A percentile compares a stretch with the other conserved stretches of the same genome.
Evolutionary conservation across 2,329 filamentous ascomycete species (phyloP).

Genomic region (Sclerotinia nivalis): DNA sequence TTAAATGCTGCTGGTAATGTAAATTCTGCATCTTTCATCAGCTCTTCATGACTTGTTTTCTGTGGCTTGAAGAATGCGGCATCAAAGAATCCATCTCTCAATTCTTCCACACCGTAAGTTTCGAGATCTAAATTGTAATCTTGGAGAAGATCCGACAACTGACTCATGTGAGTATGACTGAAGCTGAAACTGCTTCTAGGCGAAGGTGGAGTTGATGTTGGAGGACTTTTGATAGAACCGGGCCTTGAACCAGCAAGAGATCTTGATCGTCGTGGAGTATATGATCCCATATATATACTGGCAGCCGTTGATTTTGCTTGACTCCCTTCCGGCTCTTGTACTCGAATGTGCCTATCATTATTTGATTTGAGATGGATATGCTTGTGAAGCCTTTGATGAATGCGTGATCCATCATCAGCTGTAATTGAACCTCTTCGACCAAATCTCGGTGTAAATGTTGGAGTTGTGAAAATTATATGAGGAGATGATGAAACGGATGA

Average conservation of each 20-base stretch:
- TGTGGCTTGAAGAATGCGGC: conserved; percentile 47
- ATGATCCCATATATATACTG: conserved; percentile 43
- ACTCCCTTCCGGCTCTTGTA: conserved; percentile 32
- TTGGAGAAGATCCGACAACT: conserved; percentile 40
- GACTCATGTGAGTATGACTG: conserved; percentile 34
- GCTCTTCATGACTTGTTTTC: conserved; percentile 43
- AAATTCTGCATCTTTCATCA: conserved; percentile 46
- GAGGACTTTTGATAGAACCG: conserved; percentile 27
- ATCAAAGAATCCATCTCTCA: conserved; percentile 49
- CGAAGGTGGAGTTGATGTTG: conserved; percentile 34
- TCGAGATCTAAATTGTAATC: conserved; percentile 44
- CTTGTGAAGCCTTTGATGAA: conserved; percentile 29
- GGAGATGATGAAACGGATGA: conserved; percentile 23
- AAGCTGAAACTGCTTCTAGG: conserved; percentile 34
- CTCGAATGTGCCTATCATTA: conserved; percentile 35
- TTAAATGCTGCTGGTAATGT: conserved; percentile 52
- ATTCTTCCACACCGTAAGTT: conserved; percentile 47
- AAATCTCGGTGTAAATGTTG: conserved; percentile 21
- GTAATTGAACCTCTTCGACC: conserved; percentile 12
- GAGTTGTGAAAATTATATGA: conserved; percentile 27
- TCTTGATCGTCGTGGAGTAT: conserved; percentile 36
- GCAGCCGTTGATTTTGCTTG: conserved; percentile 30
- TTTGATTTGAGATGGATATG: conserved; percentile 18
- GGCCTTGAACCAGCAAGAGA: conserved; percentile 26
- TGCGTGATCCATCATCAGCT: conserved; percentile 24